Conservation (phyloP, 2,329 filamentous ascomycete genomes). For the Leptographium radiaticola region DNA sequence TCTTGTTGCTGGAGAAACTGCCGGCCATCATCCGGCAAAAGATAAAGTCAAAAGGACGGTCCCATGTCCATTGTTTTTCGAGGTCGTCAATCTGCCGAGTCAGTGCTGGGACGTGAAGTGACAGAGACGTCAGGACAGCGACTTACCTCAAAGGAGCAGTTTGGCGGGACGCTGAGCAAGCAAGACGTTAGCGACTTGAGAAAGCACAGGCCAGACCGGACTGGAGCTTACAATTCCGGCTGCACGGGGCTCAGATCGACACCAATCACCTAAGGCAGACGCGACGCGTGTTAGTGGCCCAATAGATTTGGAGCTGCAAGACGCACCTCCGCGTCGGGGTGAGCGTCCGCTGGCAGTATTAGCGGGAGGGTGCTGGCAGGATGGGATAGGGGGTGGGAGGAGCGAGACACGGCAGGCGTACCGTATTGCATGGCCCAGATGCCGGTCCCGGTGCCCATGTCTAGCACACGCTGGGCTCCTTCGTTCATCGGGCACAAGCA, state of each 20-base stretch:
- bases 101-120: background rate
- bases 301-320: background rate
- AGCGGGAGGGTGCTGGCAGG: background rate
- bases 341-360: conserved; percentile 9
- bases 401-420: background rate
- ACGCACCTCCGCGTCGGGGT: conserved; percentile 10
- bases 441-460: conserved; percentile 13
- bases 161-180: conserved; percentile 5
- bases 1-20: conserved; percentile 10
- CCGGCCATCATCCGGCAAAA: conserved; percentile 11
- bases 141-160: conserved; percentile 10
- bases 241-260: conserved; percentile 14
- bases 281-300: background rate
- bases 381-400: too few relatives aligned
- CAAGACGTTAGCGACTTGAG: background rate
- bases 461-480: conserved; percentile 10
- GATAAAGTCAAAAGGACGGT: conserved; percentile 12
- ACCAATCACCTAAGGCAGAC: conserved; percentile 9
- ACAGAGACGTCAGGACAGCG: background rate
- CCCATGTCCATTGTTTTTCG: conserved; percentile 14
- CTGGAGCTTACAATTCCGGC: conserved; percentile 10
- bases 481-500: conserved; percentile 12
- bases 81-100: conserved; percentile 11
- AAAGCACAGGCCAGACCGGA: background rate
- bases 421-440: conserved; percentile 15